A percentile compares a stretch with the other conserved stretches of the same genome.
These are phyloP conservation scores for Penicillium sumatraense DNA, from an alignment of 2,329 filamentous ascomycete species.

Conservation along the genomic window DNA sequence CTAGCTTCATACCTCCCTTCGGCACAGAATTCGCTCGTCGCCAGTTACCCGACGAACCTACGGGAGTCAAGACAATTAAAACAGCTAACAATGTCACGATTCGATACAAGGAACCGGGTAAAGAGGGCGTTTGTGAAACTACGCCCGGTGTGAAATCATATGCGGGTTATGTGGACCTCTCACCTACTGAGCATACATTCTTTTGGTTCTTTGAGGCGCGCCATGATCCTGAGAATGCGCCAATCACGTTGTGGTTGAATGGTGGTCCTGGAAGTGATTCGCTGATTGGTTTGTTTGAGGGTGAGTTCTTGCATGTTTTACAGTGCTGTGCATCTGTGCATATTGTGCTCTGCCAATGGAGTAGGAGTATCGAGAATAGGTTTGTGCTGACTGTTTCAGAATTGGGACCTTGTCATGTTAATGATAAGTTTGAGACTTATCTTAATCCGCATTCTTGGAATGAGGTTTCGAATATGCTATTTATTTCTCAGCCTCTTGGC, in stretches of 20 bases:
- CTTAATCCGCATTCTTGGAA: slow-evolving; percentile 66
- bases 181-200: slow-evolving; percentile 55
- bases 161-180: slow-evolving; percentile 60
- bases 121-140: slow-evolving; percentile 56
- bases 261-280: slow-evolving; percentile 49
- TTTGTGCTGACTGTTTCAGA: slow-evolving; percentile 37
- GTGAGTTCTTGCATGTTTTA: too few relatives aligned
- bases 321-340: neutral
- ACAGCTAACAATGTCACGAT: slow-evolving; percentile 55
- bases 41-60: slow-evolving; percentile 43
- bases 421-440: slow-evolving; percentile 48
- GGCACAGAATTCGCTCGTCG: slow-evolving; percentile 28
- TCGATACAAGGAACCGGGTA: slow-evolving; percentile 63
- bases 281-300: slow-evolving; percentile 48
- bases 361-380: too few relatives aligned
- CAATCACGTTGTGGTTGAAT: slow-evolving; percentile 49
- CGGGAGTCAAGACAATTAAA: slow-evolving; percentile 43
- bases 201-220: slow-evolving; percentile 64
- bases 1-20: slow-evolving; percentile 17
- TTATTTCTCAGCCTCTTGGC: slow-evolving; percentile 65
- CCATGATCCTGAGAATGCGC: slow-evolving; percentile 52
- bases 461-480: slow-evolving; percentile 64
- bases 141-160: slow-evolving; percentile 61
- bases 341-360: too few relatives aligned
- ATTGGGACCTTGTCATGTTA: slow-evolving; percentile 50